phyloP scores from a whole-genome alignment of 1,139 yeast species.

The Saccharomyces hybrid region DNA sequence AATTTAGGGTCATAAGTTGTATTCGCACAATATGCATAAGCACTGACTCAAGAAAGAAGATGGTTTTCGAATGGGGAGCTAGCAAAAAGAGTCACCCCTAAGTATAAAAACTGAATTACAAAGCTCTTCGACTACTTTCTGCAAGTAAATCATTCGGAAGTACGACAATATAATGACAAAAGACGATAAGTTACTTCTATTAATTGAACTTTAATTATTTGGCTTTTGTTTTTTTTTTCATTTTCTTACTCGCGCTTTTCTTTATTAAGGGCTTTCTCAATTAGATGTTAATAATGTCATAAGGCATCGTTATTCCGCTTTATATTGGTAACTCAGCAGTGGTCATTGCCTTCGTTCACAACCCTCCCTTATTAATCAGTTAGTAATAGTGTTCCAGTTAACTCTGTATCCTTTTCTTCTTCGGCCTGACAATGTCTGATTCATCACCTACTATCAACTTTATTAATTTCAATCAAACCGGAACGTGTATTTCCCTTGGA shows the following conservation, averaged over 20 bases:
- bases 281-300: not conserved
- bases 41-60: not conserved
- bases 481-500: constrained; percentile 79
- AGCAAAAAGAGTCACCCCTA: not conserved
- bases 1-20: not conserved
- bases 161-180: not conserved
- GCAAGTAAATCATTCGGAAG: not conserved
- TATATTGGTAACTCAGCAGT: not conserved
- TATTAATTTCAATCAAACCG: constrained; percentile 82
- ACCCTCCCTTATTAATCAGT: not conserved
- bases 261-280: not conserved
- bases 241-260: not conserved
- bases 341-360: not conserved
- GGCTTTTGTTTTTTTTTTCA: not conserved
- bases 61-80: not conserved
- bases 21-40: not conserved
- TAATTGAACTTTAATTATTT: not conserved
- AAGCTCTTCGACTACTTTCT: not conserved
- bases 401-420: not conserved
- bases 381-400: not conserved
- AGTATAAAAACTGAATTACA: not conserved
- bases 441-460: constrained; percentile 20
- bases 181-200: not conserved
- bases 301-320: not conserved
- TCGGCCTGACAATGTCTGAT: constrained; percentile 10